A percentile compares a stretch with the other conserved stretches of the same genome.
These are phyloP conservation scores for Gracilaria gracilis DNA, from an alignment of 23 red algal species.

Conservation along the genomic window DNA sequence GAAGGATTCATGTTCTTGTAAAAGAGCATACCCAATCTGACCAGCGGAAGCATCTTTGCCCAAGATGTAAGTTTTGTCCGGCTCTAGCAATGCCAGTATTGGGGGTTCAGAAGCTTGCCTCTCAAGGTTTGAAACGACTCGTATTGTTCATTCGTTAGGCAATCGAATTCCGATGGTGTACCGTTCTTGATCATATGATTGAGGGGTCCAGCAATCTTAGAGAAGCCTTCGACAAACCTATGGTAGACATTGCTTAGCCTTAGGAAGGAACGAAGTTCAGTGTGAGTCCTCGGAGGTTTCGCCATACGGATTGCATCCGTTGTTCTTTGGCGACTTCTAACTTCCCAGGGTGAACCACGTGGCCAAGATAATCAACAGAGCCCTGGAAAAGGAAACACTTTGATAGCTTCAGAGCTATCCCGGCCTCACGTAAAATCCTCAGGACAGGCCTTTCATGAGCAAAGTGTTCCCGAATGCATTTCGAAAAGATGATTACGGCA, in stretches of 20 bases:
- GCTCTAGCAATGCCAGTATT: no score
- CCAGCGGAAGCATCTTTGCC: no score
- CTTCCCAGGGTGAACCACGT: conserved; percentile 49
- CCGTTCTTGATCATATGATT: no score
- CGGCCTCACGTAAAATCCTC: neutral
- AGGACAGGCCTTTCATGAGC: neutral
- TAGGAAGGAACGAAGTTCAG: conserved; percentile 31
- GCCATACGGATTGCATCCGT: conserved; percentile 12
- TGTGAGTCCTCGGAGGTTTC: conserved; percentile 27
- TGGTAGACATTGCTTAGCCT: conserved; percentile 48
- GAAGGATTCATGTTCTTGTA: no score
- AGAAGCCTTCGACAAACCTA: no score
- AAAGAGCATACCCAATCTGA: no score
- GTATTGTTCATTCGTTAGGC: no score
- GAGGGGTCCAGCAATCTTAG: no score
- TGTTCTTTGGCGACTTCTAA: conserved; percentile 12
- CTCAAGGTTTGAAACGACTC: no score
- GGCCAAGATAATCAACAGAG: conserved; percentile 37
- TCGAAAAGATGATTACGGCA: neutral
- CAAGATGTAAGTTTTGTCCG: no score
- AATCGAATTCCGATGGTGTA: no score
- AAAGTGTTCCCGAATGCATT: neutral
- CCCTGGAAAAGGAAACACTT: conserved; percentile 52
- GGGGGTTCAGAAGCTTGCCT: no score
- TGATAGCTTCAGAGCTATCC: neutral